A percentile compares a stretch with the other conserved stretches of the same genome.
Evolutionary conservation across 495 filamentous ascomycete genomes (phyloP).

Genomic region (Xeromyces bisporus): DNA sequence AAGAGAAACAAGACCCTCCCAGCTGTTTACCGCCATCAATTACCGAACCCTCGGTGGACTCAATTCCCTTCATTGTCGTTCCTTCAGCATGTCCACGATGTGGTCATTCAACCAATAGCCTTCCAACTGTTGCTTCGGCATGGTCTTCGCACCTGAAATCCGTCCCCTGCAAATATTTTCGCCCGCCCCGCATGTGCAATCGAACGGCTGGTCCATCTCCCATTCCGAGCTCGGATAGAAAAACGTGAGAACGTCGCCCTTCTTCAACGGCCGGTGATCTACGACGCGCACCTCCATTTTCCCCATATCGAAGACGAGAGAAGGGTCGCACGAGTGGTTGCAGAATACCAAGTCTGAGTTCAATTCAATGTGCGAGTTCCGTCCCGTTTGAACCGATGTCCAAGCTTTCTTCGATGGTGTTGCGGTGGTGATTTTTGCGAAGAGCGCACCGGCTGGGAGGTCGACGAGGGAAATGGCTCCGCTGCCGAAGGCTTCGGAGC

Average conservation of each 20-base stretch:
- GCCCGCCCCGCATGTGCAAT: conserved; percentile 40
- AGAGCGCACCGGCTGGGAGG: conserved; percentile 44
- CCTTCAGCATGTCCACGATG: conserved; percentile 15
- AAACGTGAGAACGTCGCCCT: conserved; percentile 53
- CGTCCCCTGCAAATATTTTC: conserved; percentile 13
- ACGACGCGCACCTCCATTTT: conserved; percentile 43
- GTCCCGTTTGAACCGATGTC: conserved; percentile 49
- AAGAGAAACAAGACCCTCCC: no score
- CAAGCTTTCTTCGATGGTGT: conserved; percentile 47
- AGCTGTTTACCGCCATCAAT: no score
- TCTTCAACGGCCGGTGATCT: conserved; percentile 33
- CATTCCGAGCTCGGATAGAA: conserved; percentile 69
- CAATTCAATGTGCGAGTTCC: conserved; percentile 47
- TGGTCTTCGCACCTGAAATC: conserved; percentile 20
- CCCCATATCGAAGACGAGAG: conserved; percentile 52
- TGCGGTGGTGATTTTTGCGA: conserved; percentile 33
- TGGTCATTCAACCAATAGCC: conserved; percentile 25
- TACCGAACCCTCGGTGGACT: neutral
- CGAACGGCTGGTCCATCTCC: conserved; percentile 57
- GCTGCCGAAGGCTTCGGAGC: conserved; percentile 35
- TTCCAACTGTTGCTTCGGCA: conserved; percentile 11
- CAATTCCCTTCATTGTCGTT: conserved; percentile 4
- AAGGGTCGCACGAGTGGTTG: conserved; percentile 58
- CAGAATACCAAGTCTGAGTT: conserved; percentile 61
- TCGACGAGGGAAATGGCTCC: conserved; percentile 43